Evolutionary conservation across 2,329 filamentous ascomycete species (phyloP), one percentile per base, ranked within the genome.

Genomic region (Dactylellina haptotyla): DNA sequence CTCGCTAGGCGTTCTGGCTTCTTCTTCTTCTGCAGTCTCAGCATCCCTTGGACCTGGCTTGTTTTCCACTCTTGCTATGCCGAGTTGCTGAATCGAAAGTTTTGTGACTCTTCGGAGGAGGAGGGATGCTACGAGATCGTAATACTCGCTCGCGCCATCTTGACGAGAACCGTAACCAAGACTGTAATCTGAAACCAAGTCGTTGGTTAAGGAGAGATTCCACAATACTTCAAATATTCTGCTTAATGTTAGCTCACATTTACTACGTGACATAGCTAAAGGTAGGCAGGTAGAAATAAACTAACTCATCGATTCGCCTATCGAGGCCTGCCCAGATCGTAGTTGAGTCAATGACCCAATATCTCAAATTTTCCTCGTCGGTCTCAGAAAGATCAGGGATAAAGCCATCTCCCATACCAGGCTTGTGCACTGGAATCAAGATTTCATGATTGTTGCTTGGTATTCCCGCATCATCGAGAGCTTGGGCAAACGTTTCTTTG

Each of bases 281-380:
- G 18, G 12, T 20, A 8, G 18, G 8, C 10, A 41, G 28, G 16
- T 9, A 34, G 9, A 51, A n/a, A n/a, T n/a, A n/a, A 30, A 26
- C 51, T 39, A 75, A 78, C 77, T 78, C 77, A 51, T 78, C 77
- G 23, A 78, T 77, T 12, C 56, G 41, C 18, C 75, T 69, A 50
- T 77, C 66, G 10, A 77, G 34, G 4, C 76, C 74, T 5, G 77
- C 77, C 77, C 77, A 78, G 51, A 77, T 75, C 2, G 75, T 67
- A 14, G 72, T 62, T 12, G 75, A 76, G 16, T 76, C 77, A 20
- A 77, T 75, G 6, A 77, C 54, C 77, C 76, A 77, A 56, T 73
- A 73, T 20, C 69, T 66, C 30, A 66, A 4, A 41, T 73, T 73
- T 18, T 61, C 69, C 1, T 34, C 18, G 0, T 30, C 39, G 8